phyloP scores from a whole-genome alignment of 1,139 yeast genomes.

The Waltiozyma sp. region DNA sequence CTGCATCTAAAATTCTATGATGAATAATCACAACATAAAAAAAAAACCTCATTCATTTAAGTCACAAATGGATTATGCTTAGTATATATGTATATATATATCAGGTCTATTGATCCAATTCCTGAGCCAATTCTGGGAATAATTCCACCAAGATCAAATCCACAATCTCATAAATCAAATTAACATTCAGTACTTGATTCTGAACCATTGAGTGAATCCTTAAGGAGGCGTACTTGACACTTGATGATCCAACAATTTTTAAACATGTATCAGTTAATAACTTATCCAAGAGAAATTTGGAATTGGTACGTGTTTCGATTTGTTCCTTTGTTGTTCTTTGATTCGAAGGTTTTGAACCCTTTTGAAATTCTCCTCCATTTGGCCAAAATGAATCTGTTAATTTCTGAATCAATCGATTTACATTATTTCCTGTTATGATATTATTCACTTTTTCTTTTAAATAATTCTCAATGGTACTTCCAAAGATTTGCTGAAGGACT shows the following conservation, averaged over 20 bases:
- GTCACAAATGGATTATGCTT: too few relatives aligned
- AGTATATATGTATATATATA: too few relatives aligned
- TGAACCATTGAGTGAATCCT: constrained; percentile 60
- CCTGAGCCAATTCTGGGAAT: constrained; percentile 32
- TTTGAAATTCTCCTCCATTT: constrained; percentile 35
- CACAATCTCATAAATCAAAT: constrained; percentile 46
- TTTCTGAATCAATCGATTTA: constrained; percentile 33
- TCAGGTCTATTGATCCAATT: too few relatives aligned
- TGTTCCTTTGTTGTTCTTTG: constrained; percentile 43
- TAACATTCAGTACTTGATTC: constrained; percentile 59
- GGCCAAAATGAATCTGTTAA: constrained; percentile 55
- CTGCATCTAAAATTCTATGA: too few relatives aligned
- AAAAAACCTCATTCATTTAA: too few relatives aligned
- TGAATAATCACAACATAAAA: too few relatives aligned
- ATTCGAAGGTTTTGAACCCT: constrained; percentile 9
- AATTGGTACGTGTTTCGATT: constrained; percentile 43
- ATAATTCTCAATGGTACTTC: constrained; percentile 78
- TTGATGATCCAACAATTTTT: constrained; percentile 62
- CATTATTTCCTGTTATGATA: constrained; percentile 36
- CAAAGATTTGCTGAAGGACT: constrained; percentile 74
- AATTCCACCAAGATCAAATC: constrained; percentile 36
- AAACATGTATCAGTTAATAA: constrained; percentile 58
- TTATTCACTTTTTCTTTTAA: constrained; percentile 38
- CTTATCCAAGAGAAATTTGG: constrained; percentile 42
- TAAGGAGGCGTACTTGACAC: constrained; percentile 51